A percentile compares a stretch with the other conserved stretches of the same genome.
Evolutionary conservation across 768 basidiomycete genomes (phyloP).

Genomic region (Phlebiopsis gigantea): DNA sequence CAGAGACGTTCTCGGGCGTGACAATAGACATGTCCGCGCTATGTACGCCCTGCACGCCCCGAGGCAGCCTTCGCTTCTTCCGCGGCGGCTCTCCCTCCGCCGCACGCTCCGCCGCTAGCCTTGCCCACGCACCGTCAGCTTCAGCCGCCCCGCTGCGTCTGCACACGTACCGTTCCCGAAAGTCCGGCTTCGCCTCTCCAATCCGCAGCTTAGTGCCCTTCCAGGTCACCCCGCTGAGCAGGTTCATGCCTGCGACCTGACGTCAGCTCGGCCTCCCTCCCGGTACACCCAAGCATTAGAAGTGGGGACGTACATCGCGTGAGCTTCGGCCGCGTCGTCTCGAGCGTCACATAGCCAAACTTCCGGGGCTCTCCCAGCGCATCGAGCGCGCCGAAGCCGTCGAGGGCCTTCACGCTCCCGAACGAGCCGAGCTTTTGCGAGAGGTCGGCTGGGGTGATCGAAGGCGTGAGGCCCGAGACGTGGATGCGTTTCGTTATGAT

Average conservation of each 20-base stretch:
- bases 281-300: not conserved
- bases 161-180: conserved; percentile 46
- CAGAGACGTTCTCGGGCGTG: conserved; percentile 49
- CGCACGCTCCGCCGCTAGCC: conserved; percentile 32
- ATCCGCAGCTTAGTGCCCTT: conserved; percentile 82
- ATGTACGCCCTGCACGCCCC: conserved; percentile 35
- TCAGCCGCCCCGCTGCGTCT: not conserved
- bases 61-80: conserved; percentile 37
- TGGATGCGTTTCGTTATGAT: conserved; percentile 56
- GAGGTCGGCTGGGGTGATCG: conserved; percentile 55
- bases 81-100: conserved; percentile 30
- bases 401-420: conserved; percentile 61
- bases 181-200: conserved; percentile 81
- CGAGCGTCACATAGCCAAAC: conserved; percentile 71
- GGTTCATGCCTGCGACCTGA: conserved; percentile 51
- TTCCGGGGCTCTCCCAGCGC: conserved; percentile 61
- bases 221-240: conserved; percentile 79
- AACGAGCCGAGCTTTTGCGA: conserved; percentile 54
- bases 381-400: conserved; percentile 64
- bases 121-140: conserved; percentile 12
- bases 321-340: conserved; percentile 53
- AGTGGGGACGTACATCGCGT: conserved; percentile 43
- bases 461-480: conserved; percentile 69
- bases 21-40: conserved; percentile 62
- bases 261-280: not conserved